Evolutionary conservation across 306 rosid species (phyloP).

Genomic region (Quercus berberidifolia): DNA sequence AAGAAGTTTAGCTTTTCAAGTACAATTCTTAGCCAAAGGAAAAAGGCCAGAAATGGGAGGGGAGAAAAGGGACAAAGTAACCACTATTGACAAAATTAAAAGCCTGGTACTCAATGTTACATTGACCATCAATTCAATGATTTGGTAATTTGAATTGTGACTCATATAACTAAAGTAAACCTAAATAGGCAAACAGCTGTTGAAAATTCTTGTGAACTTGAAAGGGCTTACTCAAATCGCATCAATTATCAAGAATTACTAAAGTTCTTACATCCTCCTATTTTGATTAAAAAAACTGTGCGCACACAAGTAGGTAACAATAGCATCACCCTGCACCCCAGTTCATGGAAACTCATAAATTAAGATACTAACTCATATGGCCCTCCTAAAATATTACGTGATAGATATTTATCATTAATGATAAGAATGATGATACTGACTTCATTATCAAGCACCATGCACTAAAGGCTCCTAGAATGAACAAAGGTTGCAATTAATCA

Average conservation of each 20-base stretch:
- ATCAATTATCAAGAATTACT: not conserved
- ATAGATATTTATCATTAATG: not conserved
- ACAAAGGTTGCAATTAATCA: not conserved
- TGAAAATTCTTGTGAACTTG: not conserved
- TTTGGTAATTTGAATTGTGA: not conserved
- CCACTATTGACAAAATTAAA: not conserved
- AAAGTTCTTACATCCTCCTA: not conserved
- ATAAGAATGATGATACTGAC: not conserved
- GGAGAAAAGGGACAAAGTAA: not conserved
- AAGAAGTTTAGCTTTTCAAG: not conserved
- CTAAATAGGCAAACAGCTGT: not conserved
- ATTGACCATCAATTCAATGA: not conserved
- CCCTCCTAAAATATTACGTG: too few relatives aligned
- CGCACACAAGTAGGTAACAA: not conserved
- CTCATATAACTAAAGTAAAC: not conserved
- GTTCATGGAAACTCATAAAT: not conserved
- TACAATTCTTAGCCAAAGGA: not conserved
- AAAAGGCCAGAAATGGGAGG: not conserved
- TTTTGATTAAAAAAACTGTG: not conserved
- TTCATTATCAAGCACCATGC: not conserved
- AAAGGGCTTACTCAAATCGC: not conserved
- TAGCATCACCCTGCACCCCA: slow-evolving; percentile 1
- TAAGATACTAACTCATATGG: not conserved
- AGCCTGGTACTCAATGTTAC: not conserved
- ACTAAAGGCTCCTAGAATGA: not conserved